Percentiles rank a stretch among this genome's conserved stretches.
phyloP scores from a whole-genome alignment of 2,329 filamentous ascomycete genomes.

The Fusarium caatingaense region DNA sequence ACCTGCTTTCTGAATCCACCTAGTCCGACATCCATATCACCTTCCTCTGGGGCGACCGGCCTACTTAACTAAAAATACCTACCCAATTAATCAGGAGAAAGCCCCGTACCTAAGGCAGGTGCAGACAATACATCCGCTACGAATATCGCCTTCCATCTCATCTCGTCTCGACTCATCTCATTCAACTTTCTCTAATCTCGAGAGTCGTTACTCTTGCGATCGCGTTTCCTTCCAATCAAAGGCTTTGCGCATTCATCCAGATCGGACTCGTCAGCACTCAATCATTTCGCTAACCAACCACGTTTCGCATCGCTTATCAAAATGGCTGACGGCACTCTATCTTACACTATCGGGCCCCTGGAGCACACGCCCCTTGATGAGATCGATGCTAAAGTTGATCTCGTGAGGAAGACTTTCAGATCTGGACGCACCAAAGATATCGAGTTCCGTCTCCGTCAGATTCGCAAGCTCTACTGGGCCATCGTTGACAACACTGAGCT shows the following conservation, averaged over 20 bases:
- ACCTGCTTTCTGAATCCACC: constrained; percentile 5
- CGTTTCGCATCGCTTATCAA: constrained; percentile 11
- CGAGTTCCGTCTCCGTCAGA: constrained; percentile 83
- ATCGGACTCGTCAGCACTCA: constrained; percentile 25
- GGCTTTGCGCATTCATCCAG: background rate
- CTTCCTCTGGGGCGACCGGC: constrained; percentile 7
- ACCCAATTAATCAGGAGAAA: constrained; percentile 27
- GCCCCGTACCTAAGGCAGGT: constrained; percentile 1
- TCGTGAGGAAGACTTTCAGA: constrained; percentile 75
- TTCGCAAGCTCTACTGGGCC: constrained; percentile 95
- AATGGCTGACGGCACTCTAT: constrained; percentile 54
- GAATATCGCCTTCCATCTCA: constrained; percentile 1
- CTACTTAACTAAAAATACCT: background rate
- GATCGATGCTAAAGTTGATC: constrained; percentile 71
- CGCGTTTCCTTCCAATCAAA: background rate
- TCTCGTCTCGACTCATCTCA: background rate
- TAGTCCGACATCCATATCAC: constrained; percentile 4
- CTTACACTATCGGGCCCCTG: constrained; percentile 60
- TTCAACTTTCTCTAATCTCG: background rate
- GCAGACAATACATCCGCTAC: background rate
- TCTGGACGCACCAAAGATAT: constrained; percentile 85
- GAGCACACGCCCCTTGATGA: constrained; percentile 72
- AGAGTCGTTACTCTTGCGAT: background rate
- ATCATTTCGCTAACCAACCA: constrained; percentile 22
- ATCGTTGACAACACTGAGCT: constrained; percentile 80